A percentile compares a stretch with the other conserved stretches of the same genome.
phyloP scores from a whole-genome alignment of 2,329 filamentous ascomycete species.

The Neofusicoccum cordaticola region DNA sequence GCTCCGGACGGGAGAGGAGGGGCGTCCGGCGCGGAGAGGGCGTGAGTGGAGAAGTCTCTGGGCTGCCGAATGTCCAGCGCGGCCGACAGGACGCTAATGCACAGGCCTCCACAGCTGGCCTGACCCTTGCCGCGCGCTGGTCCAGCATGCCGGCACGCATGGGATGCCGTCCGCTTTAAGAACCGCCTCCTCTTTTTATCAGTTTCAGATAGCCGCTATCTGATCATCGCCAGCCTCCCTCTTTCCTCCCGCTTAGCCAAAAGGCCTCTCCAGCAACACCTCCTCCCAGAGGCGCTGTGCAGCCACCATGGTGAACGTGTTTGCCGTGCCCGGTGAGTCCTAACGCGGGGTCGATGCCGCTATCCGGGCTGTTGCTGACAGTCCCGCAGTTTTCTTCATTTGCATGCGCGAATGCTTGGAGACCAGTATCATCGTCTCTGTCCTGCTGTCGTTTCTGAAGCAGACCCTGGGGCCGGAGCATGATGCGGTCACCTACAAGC shows the following conservation, averaged over 20 bases:
- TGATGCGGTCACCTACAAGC: conserved; percentile 64
- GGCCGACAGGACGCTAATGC: background rate
- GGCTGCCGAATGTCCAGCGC: background rate
- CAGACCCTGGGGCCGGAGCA: conserved; percentile 68
- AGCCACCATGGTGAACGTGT: conserved; percentile 61
- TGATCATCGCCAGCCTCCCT: background rate
- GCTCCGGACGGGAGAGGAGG: background rate
- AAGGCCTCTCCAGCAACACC: background rate
- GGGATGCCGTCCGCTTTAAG: background rate
- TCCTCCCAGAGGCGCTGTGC: conserved; percentile 11
- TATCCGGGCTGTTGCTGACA: background rate
- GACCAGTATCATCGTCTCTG: conserved; percentile 79
- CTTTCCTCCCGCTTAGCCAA: background rate
- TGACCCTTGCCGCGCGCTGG: conserved; percentile 2
- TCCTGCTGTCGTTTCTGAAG: conserved; percentile 82
- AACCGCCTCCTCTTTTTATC: conserved; percentile 7
- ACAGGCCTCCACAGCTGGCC: conserved; percentile 1
- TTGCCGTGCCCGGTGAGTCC: conserved; percentile 63
- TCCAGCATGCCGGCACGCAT: background rate
- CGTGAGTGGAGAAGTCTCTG: background rate
- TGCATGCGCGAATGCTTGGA: conserved; percentile 84
- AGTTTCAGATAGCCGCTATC: background rate
- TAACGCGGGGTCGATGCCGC: background rate
- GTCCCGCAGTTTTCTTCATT: conserved; percentile 71
- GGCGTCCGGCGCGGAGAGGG: background rate